Percentiles rank a stretch among this genome's conserved stretches.
These are phyloP conservation scores for Magnolia kwangsiensis DNA, from an alignment of 164 flowering plant species.

Conservation along the genomic window DNA sequence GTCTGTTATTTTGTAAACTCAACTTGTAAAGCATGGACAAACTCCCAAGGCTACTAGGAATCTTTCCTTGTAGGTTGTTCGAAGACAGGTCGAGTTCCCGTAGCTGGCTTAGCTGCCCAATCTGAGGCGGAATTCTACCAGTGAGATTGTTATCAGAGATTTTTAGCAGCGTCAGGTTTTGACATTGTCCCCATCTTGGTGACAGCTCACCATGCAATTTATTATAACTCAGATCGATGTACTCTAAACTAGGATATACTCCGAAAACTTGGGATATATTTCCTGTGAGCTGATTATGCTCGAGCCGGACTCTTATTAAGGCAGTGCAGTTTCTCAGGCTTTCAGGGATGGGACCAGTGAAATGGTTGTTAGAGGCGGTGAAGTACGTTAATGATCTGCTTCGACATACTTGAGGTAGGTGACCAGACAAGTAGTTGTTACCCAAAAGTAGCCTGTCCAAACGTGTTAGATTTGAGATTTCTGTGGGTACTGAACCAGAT, in stretches of 20 bases:
- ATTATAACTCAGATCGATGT: too few species aligned
- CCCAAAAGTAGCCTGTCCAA: neutral
- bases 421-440: neutral
- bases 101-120: neutral
- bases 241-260: neutral
- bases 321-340: too few species aligned
- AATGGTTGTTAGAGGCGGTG: conserved; percentile 9
- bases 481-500: neutral
- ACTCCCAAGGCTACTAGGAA: neutral
- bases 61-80: neutral
- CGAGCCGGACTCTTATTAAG: neutral
- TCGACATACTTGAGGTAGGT: conserved; percentile 13
- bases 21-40: neutral
- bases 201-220: too few species aligned
- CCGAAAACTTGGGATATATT: neutral
- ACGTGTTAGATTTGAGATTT: too few species aligned
- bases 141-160: neutral
- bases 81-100: neutral
- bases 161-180: neutral
- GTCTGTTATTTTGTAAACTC: neutral
- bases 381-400: conserved; percentile 11
- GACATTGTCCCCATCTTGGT: neutral
- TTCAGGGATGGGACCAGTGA: conserved; percentile 22
- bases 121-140: neutral
- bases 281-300: neutral